Base-by-base conservation (phyloP, 495 filamentous ascomycete genomes). In the Amniculicola lignicola region DNA sequence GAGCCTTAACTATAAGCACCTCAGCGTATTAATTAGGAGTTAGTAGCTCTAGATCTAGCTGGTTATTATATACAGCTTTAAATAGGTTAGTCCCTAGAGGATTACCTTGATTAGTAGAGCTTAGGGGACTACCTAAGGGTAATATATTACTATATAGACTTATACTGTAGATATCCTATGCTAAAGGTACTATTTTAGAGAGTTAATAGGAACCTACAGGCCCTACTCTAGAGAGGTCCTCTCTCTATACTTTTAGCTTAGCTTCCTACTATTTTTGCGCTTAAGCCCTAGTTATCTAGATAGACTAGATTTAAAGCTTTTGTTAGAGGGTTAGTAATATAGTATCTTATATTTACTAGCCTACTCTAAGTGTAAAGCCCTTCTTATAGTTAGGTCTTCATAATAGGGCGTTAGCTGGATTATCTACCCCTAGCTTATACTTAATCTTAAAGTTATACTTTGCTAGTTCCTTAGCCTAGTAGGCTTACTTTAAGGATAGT, bases 241-340 rank as follows among this genome's bases (percentile, higher is more conserved):
- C 74, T 57, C 48, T 75, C 70, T n/a, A n/a, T 45, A 65, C 56
- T 58, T 64, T 72, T 12, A 77, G 58, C 15, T 72, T 61, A 23
- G 35, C 49, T 58, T 76, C 70, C 24, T 76, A 52, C 54, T 77
- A 33, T 51, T 69, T 67, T 43, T 65, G 66, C 47, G 71, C 51
- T 59, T 77, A 67, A 15, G 71, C 74, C 71, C 50, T 75, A 72
- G 53, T 70, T 71, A 58, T 67, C 63, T 36, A 68, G 71, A 43
- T 76, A 76, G 51, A 57, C 61, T 29, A 66, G 62, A 66, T 59
- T 71, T 55, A 66, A 70, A 1, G 71, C 75, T 61, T 78, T 22
- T 14, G 14, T 23, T 16, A 31, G 37, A 12, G 21, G 39, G 28
- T 55, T 5, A 19, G 47, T 29, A 7, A 18, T 27, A 29, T 37